A percentile compares a stretch with the other conserved stretches of the same genome.
Conservation (phyloP, 2,329 filamentous ascomycete genomes). For the Cladophialophora yegresii region DNA sequence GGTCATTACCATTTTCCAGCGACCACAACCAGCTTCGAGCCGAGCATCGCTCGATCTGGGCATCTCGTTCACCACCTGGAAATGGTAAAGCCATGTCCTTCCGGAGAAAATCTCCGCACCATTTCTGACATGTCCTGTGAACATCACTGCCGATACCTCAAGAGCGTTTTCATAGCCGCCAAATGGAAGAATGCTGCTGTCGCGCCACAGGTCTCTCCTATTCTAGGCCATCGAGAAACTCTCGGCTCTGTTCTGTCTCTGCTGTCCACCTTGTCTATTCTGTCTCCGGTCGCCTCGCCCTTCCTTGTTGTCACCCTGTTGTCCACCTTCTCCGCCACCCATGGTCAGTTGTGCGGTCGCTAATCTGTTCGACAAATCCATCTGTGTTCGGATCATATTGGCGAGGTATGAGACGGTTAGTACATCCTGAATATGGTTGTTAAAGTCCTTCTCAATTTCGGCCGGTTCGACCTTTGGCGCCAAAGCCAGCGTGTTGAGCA, state of each 20-base stretch:
- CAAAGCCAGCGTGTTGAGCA: conserved; percentile 89
- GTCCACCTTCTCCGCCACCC: conserved; percentile 50
- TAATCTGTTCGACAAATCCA: conserved; percentile 93
- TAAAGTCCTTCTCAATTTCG: conserved; percentile 96
- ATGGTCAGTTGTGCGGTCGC: conserved; percentile 72
- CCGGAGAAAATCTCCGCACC: background rate
- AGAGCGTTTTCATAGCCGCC: background rate
- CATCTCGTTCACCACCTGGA: background rate
- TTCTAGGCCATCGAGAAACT: conserved; percentile 29
- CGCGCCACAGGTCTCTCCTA: background rate
- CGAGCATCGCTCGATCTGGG: background rate
- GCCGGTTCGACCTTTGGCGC: conserved; percentile 90
- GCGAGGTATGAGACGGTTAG: conserved; percentile 97
- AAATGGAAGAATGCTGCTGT: background rate
- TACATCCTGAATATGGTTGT: conserved; percentile 99
- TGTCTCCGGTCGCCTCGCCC: conserved; percentile 38
- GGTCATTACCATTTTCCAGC: background rate
- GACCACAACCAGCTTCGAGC: background rate
- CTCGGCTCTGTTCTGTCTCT: conserved; percentile 37
- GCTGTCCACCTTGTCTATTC: conserved; percentile 42
- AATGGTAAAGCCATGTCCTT: background rate
- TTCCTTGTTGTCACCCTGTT: conserved; percentile 39
- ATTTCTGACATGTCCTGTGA: background rate
- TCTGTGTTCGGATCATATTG: conserved; percentile 98
- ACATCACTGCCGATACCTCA: background rate